These are phyloP conservation scores for Aspergillus udagawae DNA, from an alignment of 2,329 filamentous ascomycete species.

Conservation along the genomic window DNA sequence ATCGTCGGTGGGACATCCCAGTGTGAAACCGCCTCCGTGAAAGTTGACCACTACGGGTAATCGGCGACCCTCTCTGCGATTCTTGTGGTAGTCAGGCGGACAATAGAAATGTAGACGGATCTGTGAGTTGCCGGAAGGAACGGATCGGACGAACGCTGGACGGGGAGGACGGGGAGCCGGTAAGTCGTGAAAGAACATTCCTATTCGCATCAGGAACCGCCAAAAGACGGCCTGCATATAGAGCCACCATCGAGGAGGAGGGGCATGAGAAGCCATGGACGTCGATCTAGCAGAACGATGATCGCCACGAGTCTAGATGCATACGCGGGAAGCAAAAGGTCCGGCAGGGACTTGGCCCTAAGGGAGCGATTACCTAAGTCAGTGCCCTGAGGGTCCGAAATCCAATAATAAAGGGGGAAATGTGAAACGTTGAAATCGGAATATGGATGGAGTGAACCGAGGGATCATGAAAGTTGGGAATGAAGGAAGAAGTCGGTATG, in stretches of 20 bases:
- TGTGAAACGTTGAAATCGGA: neutral
- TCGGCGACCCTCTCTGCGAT: conserved; percentile 36
- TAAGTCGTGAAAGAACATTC: conserved; percentile 64
- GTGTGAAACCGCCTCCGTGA: conserved; percentile 61
- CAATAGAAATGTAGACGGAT: conserved; percentile 60
- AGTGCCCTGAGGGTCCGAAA: neutral
- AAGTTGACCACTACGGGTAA: conserved; percentile 61
- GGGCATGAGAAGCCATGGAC: conserved; percentile 22
- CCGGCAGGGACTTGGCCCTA: neutral
- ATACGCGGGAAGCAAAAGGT: neutral
- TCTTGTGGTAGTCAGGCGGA: conserved; percentile 40
- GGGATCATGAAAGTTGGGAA: neutral
- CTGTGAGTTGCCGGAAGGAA: conserved; percentile 48
- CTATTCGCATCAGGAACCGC: conserved; percentile 64
- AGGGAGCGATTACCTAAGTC: neutral
- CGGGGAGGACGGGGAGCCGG: conserved; percentile 57
- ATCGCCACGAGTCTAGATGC: neutral
- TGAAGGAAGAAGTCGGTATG: neutral
- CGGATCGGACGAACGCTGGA: conserved; percentile 56
- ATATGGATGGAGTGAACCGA: neutral
- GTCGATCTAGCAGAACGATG: conserved; percentile 8
- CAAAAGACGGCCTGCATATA: conserved; percentile 61
- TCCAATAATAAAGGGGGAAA: neutral
- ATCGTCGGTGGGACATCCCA: conserved; percentile 59
- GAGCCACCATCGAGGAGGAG: conserved; percentile 56